Evolutionary conservation across 768 basidiomycete species (phyloP).

Genomic region (Inosperma sp.): DNA sequence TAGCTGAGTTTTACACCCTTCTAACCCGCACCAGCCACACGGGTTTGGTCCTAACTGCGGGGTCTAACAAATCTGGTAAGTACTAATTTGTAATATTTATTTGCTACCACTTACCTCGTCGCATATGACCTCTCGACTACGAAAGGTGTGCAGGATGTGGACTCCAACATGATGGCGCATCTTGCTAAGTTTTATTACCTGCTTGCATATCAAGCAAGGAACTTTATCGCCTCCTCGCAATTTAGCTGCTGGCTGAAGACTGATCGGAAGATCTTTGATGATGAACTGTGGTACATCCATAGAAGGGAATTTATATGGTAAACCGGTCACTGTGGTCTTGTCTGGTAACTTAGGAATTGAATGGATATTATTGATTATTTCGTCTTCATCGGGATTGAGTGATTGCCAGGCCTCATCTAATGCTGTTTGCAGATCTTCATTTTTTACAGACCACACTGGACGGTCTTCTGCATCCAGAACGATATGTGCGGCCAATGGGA

Average conservation of each 20-base stretch:
- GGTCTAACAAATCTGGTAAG: not conserved
- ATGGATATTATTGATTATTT: not conserved
- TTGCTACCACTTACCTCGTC: not conserved
- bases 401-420: not conserved
- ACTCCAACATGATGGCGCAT: constrained; percentile 19
- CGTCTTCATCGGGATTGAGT: not conserved
- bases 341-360: not conserved
- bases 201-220: not conserved
- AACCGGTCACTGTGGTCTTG: not conserved
- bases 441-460: not conserved
- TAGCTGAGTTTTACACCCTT: constrained; percentile 6
- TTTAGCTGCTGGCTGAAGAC: constrained; percentile 1
- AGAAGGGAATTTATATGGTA: not conserved
- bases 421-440: not conserved
- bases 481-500: not conserved
- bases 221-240: constrained; percentile 1
- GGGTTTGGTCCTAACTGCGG: not conserved
- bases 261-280: not conserved
- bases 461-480: not conserved
- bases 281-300: not conserved
- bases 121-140: not conserved
- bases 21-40: constrained; percentile 7
- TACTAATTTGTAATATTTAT: not conserved
- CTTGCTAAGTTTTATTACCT: not conserved
- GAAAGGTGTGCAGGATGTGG: constrained; percentile 13